phyloP scores from a whole-genome alignment of 2,329 filamentous ascomycete genomes.

The Fusarium nanum region DNA sequence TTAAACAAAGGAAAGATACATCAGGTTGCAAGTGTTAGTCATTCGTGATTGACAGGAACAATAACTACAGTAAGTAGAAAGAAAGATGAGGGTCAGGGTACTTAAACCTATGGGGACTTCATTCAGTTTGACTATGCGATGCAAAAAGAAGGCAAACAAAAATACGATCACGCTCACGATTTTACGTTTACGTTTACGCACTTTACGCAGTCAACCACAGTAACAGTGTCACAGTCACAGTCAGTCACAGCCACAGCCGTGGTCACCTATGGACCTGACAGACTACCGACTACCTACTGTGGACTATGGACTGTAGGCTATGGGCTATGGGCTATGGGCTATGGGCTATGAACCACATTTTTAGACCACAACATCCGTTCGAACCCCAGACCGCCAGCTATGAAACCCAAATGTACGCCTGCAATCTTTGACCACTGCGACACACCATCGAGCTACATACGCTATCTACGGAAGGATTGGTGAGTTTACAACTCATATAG shows the following conservation, averaged over 20 bases:
- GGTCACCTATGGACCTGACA: not conserved
- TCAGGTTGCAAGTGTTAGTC: too few relatives aligned
- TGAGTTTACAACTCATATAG: not conserved
- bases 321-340: not conserved
- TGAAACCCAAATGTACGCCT: not conserved
- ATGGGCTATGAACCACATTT: not conserved
- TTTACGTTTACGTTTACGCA: too few relatives aligned
- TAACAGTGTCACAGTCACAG: not conserved
- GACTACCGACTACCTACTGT: not conserved
- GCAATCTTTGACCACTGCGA: not conserved
- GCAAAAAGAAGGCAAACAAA: not conserved
- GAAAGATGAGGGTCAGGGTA: too few relatives aligned
- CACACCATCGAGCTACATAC: not conserved
- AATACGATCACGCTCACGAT: too few relatives aligned
- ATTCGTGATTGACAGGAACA: too few relatives aligned
- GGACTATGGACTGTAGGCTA: too few relatives aligned
- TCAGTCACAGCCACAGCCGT: not conserved
- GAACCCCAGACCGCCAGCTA: not conserved
- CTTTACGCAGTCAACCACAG: too few relatives aligned
- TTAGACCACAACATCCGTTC: not conserved
- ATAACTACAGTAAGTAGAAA: too few relatives aligned
- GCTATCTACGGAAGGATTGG: not conserved
- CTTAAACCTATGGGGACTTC: too few relatives aligned
- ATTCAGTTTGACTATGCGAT: too few relatives aligned
- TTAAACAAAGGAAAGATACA: too few relatives aligned